These are phyloP conservation scores for Ascochyta lentis DNA, from an alignment of 2,329 filamentous ascomycete species.

Conservation along the genomic window DNA sequence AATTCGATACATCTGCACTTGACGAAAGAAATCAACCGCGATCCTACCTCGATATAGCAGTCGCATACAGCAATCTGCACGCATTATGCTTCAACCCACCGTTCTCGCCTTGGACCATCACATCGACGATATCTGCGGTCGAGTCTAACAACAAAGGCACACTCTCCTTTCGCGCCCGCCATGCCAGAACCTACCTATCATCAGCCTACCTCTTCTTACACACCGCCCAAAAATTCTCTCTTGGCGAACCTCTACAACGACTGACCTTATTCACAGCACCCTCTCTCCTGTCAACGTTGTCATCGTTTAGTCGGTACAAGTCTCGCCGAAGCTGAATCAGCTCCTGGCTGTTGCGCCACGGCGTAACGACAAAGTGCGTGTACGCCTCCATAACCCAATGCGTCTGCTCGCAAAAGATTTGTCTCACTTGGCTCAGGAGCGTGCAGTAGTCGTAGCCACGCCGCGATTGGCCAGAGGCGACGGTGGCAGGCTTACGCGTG, in stretches of 20 bases:
- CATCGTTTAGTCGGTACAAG: constrained; percentile 61
- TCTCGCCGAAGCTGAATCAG: constrained; percentile 70
- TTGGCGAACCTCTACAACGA: not conserved
- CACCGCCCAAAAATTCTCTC: not conserved
- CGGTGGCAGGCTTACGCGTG: not conserved
- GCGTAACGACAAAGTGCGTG: constrained; percentile 68
- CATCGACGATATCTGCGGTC: constrained; percentile 74
- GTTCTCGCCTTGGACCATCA: constrained; percentile 68
- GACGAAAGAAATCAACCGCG: not conserved
- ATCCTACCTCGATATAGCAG: constrained; percentile 73
- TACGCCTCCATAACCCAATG: constrained; percentile 22
- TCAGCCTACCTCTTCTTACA: constrained; percentile 21
- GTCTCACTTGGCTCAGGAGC: not conserved
- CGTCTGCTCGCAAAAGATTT: not conserved
- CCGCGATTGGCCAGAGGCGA: constrained; percentile 7
- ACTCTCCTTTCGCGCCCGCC: constrained; percentile 40
- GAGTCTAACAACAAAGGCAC: constrained; percentile 80
- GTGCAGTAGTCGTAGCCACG: constrained; percentile 5
- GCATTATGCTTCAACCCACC: constrained; percentile 61
- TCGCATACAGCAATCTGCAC: constrained; percentile 72
- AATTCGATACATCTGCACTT: too few relatives aligned
- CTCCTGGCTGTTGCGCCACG: constrained; percentile 72
- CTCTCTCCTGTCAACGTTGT: constrained; percentile 36
- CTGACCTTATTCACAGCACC: constrained; percentile 51
- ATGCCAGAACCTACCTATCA: constrained; percentile 41